A percentile compares a stretch with the other conserved stretches of the same genome.
Evolutionary conservation across 2,329 filamentous ascomycete species (phyloP).

Genomic region (Fusarium zealandicum): DNA sequence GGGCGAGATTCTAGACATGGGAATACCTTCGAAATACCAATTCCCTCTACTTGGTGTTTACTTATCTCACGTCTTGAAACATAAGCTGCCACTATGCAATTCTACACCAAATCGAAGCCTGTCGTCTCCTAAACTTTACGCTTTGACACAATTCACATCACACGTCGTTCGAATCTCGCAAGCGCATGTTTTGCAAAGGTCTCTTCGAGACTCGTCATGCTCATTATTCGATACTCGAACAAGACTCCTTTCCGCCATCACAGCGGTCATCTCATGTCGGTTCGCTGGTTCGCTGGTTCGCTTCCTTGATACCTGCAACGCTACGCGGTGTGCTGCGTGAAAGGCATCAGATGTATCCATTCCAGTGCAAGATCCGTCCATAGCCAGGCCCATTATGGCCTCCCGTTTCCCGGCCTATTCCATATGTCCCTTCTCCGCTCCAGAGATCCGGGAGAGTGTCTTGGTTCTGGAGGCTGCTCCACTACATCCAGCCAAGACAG

Average conservation of each 20-base stretch:
- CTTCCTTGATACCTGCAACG: conserved; percentile 12
- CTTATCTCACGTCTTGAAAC: too few species aligned
- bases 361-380: not conserved
- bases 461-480: conserved; percentile 19
- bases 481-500: conserved; percentile 18
- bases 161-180: too few species aligned
- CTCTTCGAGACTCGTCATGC: conserved; percentile 12
- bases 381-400: not conserved
- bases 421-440: too few species aligned
- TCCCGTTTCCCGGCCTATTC: not conserved
- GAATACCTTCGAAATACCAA: not conserved
- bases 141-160: too few species aligned
- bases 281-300: conserved; percentile 21
- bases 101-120: not conserved
- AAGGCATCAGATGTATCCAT: conserved; percentile 19
- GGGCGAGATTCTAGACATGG: not conserved
- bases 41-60: too few species aligned
- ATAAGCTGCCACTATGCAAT: not conserved
- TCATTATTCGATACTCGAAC: conserved; percentile 40
- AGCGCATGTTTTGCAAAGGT: conserved; percentile 19
- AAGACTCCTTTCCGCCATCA: conserved; percentile 31
- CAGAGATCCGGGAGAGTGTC: too few species aligned
- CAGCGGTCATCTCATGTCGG: conserved; percentile 26
- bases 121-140: not conserved
- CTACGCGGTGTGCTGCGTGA: conserved; percentile 12